These are phyloP conservation scores for Cryomyces minteri DNA, from an alignment of 495 filamentous ascomycete species.

Conservation along the genomic window DNA sequence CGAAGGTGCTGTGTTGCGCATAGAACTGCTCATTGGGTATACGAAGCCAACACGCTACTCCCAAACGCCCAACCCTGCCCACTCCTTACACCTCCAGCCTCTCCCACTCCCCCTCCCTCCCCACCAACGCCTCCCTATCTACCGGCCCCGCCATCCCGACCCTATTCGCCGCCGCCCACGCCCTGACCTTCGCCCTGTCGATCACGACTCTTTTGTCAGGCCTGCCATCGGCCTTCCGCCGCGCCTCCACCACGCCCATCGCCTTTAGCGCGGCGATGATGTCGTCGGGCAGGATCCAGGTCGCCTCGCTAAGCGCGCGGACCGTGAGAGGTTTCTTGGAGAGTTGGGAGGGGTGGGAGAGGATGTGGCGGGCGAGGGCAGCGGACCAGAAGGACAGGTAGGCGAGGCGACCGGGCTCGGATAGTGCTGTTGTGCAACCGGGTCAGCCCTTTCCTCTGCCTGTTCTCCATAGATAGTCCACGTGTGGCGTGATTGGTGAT, in stretches of 20 bases:
- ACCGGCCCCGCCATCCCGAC: constrained; percentile 31
- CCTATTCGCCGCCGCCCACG: constrained; percentile 29
- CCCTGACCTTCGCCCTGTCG: constrained; percentile 33
- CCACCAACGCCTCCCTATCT: constrained; percentile 36
- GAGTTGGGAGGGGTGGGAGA: constrained; percentile 28
- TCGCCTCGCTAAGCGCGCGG: constrained; percentile 38
- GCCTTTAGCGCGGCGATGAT: constrained; percentile 58
- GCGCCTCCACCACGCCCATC: constrained; percentile 48
- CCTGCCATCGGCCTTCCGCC: constrained; percentile 24
- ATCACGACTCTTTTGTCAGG: constrained; percentile 9
- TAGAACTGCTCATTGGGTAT: no score
- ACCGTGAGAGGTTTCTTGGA: constrained; percentile 30
- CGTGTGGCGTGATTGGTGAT: no score
- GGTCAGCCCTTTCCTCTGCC: not conserved
- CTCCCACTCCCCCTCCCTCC: not conserved
- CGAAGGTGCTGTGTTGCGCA: no score
- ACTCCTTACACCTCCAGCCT: no score
- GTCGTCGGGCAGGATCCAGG: constrained; percentile 70
- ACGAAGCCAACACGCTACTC: no score
- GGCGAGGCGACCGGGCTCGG: constrained; percentile 58
- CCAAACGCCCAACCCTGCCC: no score
- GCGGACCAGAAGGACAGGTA: constrained; percentile 74
- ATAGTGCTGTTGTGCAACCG: constrained; percentile 32
- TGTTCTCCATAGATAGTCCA: not conserved
- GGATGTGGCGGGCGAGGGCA: constrained; percentile 49